Evolutionary conservation across 805 yeast genomes (phyloP).

Genomic region (Wickerhamiella lipophila): DNA sequence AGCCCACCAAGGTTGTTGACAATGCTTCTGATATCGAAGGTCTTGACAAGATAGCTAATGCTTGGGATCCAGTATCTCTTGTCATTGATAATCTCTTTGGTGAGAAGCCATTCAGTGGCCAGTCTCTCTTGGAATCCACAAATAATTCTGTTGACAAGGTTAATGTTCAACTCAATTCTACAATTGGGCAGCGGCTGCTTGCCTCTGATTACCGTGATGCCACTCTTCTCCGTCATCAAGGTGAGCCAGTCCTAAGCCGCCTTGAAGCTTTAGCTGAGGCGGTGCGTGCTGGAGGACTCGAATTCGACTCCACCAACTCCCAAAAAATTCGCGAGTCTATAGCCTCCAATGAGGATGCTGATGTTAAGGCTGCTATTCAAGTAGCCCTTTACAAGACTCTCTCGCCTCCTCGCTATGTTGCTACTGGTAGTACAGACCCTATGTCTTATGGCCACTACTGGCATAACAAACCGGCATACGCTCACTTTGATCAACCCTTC

Average conservation of each 20-base stretch:
- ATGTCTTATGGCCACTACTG: constrained; percentile 69
- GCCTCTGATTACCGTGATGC: constrained; percentile 59
- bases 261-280: constrained; percentile 67
- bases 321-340: constrained; percentile 62
- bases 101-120: constrained; percentile 16
- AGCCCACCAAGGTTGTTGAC: constrained; percentile 49
- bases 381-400: constrained; percentile 68
- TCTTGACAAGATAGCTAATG: constrained; percentile 8
- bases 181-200: constrained; percentile 70
- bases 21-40: neutral
- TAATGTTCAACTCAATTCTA: constrained; percentile 64
- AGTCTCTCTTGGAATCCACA: constrained; percentile 10
- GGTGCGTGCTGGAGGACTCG: constrained; percentile 39
- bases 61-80: constrained; percentile 5
- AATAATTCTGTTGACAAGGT: constrained; percentile 42
- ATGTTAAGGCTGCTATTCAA: constrained; percentile 60
- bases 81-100: constrained; percentile 14
- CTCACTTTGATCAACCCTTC: constrained; percentile 88
- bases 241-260: constrained; percentile 69
- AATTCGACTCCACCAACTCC: constrained; percentile 62
- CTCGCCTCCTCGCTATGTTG: constrained; percentile 72
- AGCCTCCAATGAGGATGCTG: constrained; percentile 46
- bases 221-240: constrained; percentile 78
- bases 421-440: constrained; percentile 78
- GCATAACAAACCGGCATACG: constrained; percentile 70